Evolutionary conservation across 176 grass and related monocot species (phyloP).

Genomic region (Phoenix dactylifera): DNA sequence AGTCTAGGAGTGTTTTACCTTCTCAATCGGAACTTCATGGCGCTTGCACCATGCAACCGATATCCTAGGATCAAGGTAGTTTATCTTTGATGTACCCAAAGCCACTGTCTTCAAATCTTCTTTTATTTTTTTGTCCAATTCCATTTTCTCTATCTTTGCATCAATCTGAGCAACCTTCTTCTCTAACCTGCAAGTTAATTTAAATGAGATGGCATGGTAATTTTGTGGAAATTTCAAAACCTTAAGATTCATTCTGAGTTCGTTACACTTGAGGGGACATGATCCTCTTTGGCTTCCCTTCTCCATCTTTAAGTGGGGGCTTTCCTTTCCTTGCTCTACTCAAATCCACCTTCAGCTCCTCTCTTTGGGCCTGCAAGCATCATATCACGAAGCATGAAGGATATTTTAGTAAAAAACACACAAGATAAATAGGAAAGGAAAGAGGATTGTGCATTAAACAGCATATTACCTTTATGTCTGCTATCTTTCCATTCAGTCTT

Average conservation of each 20-base stretch:
- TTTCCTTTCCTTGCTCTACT: slow-evolving; percentile 68
- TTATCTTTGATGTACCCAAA: slow-evolving; percentile 93
- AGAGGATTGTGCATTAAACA: too few relatives aligned
- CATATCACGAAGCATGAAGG: too few relatives aligned
- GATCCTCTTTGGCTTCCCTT: slow-evolving; percentile 78
- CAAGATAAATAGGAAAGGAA: too few relatives aligned
- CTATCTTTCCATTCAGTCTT: slow-evolving; percentile 85
- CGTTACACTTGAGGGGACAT: slow-evolving; percentile 71
- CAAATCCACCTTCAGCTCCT: slow-evolving; percentile 75
- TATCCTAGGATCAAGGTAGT: slow-evolving; percentile 97
- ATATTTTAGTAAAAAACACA: too few relatives aligned
- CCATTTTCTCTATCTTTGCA: slow-evolving; percentile 85
- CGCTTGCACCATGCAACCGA: slow-evolving; percentile 97
- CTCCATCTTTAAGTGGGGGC: slow-evolving; percentile 63
- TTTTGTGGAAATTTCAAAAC: slow-evolving; percentile 8
- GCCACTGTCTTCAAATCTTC: slow-evolving; percentile 93
- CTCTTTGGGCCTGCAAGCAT: slow-evolving; percentile 39
- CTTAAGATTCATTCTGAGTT: slow-evolving; percentile 18
- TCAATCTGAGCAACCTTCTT: slow-evolving; percentile 64
- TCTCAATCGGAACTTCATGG: slow-evolving; percentile 97
- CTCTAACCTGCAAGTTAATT: slow-evolving; percentile 59
- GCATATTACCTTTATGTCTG: slow-evolving; percentile 58
- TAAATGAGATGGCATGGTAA: slow-evolving; percentile 15
- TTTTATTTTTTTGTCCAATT: slow-evolving; percentile 78
- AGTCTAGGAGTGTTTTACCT: slow-evolving; percentile 32